Evolutionary conservation across 305 asterid species (phyloP).

Genomic region (Fraxinus angustifolia): DNA sequence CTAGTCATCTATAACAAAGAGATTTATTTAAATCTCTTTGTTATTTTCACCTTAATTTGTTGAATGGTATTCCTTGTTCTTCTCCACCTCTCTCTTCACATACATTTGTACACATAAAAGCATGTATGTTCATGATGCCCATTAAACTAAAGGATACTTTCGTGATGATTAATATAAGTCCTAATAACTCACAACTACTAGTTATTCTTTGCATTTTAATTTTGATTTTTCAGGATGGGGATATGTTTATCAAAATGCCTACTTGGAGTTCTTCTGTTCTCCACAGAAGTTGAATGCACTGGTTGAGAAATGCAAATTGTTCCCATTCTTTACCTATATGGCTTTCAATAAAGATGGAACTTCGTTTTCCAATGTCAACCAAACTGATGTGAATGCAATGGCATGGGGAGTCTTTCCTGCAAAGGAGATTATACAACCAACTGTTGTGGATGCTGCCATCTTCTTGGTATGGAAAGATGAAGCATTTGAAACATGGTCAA

Average conservation of each 20-base stretch:
- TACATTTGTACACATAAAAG: neutral
- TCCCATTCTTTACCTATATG: slow-evolving; percentile 73
- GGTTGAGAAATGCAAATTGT: slow-evolving; percentile 53
- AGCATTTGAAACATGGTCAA: slow-evolving; percentile 91
- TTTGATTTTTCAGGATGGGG: slow-evolving; percentile 79
- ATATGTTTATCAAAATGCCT: slow-evolving; percentile 91
- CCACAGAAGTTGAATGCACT: slow-evolving; percentile 56
- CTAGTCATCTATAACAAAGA: neutral
- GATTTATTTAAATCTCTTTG: neutral
- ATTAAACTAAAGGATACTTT: neutral
- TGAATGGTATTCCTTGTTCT: neutral
- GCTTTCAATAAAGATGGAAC: slow-evolving; percentile 73
- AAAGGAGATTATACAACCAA: slow-evolving; percentile 89
- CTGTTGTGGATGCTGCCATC: slow-evolving; percentile 83
- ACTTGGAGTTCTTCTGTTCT: slow-evolving; percentile 84
- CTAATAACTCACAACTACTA: neutral
- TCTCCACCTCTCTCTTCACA: neutral
- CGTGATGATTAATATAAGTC: neutral
- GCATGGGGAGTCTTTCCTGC: slow-evolving; percentile 98
- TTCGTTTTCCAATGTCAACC: slow-evolving; percentile 56
- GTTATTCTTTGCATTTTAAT: slow-evolving; percentile 15
- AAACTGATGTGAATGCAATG: slow-evolving; percentile 66
- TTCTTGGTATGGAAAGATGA: slow-evolving; percentile 91
- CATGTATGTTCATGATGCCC: neutral
- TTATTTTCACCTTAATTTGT: neutral